phyloP scores from a whole-genome alignment of 1,284 basidiomycete species.

The Meira miltonrushii region DNA sequence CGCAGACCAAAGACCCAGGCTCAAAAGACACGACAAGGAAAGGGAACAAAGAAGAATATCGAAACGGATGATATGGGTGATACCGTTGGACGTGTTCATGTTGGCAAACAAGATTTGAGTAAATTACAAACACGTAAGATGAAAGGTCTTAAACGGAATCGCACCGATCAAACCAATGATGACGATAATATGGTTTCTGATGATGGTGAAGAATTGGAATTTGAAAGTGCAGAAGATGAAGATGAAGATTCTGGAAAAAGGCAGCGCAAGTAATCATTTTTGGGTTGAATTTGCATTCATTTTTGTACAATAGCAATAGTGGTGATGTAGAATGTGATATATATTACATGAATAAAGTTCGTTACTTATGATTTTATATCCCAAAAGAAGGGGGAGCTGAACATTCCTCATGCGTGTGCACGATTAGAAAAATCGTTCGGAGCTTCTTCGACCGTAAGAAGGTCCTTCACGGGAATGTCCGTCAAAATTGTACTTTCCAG shows the following conservation, averaged over 20 bases:
- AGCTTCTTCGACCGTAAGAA: too few species aligned
- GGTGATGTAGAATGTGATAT: too few species aligned
- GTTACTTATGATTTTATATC: neutral
- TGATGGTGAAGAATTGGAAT: conserved; percentile 13
- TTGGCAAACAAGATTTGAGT: conserved; percentile 80
- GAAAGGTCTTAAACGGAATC: conserved; percentile 70
- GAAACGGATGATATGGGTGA: conserved; percentile 99
- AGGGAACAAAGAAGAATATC: conserved; percentile 75
- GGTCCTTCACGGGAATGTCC: too few species aligned
- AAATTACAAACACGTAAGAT: conserved; percentile 85
- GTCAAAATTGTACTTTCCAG: neutral
- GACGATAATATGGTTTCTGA: neutral
- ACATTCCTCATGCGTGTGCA: too few species aligned
- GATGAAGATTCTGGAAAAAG: neutral
- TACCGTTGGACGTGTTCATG: conserved; percentile 79
- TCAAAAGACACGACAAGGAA: conserved; percentile 61
- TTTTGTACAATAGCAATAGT: neutral
- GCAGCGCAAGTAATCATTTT: neutral
- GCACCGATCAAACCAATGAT: neutral
- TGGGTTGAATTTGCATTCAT: neutral
- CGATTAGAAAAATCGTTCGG: too few species aligned
- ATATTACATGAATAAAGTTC: neutral
- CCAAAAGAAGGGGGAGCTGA: neutral
- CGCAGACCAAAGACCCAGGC: conserved; percentile 80
- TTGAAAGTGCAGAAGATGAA: conserved; percentile 5